These are phyloP conservation scores for Aspergillus viridinutans DNA, from an alignment of 2,329 filamentous ascomycete species.

Conservation along the genomic window DNA sequence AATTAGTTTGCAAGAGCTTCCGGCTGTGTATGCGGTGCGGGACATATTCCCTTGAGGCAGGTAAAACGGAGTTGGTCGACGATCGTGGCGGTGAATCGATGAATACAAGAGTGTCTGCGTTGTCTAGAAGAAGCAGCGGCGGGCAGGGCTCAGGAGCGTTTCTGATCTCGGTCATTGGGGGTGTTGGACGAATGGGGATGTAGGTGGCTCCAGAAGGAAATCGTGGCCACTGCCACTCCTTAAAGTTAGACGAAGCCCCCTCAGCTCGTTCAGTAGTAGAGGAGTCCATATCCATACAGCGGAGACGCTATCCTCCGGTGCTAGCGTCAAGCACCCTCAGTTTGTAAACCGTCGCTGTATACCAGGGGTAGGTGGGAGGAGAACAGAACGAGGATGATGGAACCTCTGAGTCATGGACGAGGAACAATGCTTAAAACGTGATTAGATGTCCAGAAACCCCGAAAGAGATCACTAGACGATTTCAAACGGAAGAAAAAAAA, in stretches of 20 bases:
- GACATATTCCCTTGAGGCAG: slow-evolving; percentile 15
- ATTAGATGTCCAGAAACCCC: not conserved
- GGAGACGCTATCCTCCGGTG: not conserved
- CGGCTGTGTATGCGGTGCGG: slow-evolving; percentile 33
- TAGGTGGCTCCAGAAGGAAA: not conserved
- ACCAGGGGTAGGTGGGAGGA: not conserved
- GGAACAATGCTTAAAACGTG: not conserved
- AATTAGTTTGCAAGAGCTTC: slow-evolving; percentile 27
- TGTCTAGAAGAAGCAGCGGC: slow-evolving; percentile 8
- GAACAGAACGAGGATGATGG: not conserved
- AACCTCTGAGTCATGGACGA: not conserved
- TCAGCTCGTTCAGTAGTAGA: not conserved
- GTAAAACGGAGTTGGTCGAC: slow-evolving; percentile 8
- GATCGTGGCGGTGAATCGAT: slow-evolving; percentile 29
- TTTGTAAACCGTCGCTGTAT: not conserved
- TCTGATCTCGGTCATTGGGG: not conserved
- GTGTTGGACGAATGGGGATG: not conserved
- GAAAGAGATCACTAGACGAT: not conserved
- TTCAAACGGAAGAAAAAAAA: not conserved
- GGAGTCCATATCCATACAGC: not conserved
- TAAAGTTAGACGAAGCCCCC: not conserved
- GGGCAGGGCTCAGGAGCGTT: not conserved
- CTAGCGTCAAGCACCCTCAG: not conserved
- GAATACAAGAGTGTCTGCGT: slow-evolving; percentile 37
- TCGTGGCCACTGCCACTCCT: not conserved